Evolutionary conservation across 495 filamentous ascomycete species (phyloP).

Genomic region (Annulohypoxylon nitens): DNA sequence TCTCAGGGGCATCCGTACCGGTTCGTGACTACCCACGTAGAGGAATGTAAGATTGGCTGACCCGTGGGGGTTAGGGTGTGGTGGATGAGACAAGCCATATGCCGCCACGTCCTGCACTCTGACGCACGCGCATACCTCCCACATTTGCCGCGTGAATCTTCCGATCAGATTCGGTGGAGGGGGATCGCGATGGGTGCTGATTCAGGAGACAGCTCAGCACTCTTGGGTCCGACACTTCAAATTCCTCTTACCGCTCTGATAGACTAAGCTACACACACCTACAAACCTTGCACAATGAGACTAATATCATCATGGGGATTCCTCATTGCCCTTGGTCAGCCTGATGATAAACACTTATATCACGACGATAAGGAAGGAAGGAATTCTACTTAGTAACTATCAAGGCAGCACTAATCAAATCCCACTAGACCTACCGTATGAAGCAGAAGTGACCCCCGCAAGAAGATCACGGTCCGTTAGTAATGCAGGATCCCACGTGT

Average conservation of each 20-base stretch:
- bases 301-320: not conserved
- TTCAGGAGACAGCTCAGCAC: not conserved
- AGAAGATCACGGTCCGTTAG: not conserved
- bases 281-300: not conserved
- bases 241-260: not conserved
- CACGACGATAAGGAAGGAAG: not conserved
- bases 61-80: slow-evolving; percentile 11
- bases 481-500: slow-evolving; percentile 20
- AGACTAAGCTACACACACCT: not conserved
- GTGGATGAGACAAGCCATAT: slow-evolving; percentile 13
- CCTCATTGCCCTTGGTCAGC: not conserved
- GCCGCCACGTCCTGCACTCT: slow-evolving; percentile 30
- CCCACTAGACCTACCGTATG: slow-evolving; percentile 17
- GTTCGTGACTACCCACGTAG: slow-evolving; percentile 11
- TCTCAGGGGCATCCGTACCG: slow-evolving; percentile 2
- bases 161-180: slow-evolving; percentile 4
- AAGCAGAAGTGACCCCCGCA: slow-evolving; percentile 17
- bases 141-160: slow-evolving; percentile 21
- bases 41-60: slow-evolving; percentile 22
- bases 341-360: not conserved
- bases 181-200: not conserved
- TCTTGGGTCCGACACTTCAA: not conserved
- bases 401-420: not conserved
- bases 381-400: not conserved
- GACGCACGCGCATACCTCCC: slow-evolving; percentile 30